Conservation (phyloP, 1,284 basidiomycete species). For the Puccinia novopanici region DNA sequence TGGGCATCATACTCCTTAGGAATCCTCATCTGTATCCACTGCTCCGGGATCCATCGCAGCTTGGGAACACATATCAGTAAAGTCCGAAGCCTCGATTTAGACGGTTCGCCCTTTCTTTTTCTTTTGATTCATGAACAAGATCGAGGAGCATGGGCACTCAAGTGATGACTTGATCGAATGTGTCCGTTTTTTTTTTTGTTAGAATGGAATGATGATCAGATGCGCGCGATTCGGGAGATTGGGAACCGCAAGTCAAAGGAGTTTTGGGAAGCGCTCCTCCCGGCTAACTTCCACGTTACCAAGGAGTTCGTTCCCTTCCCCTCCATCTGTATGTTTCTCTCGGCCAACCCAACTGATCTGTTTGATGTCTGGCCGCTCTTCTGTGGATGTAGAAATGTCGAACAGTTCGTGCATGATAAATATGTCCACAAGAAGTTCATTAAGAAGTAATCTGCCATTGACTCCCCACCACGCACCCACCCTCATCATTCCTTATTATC, state of each 20-base stretch:
- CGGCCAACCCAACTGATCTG: neutral
- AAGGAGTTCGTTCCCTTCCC: conserved; percentile 58
- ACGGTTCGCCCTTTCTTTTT: conserved; percentile 56
- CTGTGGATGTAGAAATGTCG: conserved; percentile 1
- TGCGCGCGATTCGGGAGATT: conserved; percentile 59
- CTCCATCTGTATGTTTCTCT: neutral
- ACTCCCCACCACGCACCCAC: no score
- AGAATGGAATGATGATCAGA: conserved; percentile 61
- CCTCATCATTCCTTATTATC: no score
- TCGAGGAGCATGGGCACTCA: neutral
- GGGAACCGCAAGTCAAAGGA: conserved; percentile 61
- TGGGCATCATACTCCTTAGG: conserved; percentile 61
- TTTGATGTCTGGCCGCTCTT: neutral
- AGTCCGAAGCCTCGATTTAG: conserved; percentile 63
- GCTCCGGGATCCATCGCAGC: conserved; percentile 63
- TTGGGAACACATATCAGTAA: conserved; percentile 64
- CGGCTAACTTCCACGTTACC: conserved; percentile 52
- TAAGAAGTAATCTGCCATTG: no score
- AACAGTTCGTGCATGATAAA: conserved; percentile 17
- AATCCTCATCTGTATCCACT: conserved; percentile 64
- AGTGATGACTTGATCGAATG: neutral
- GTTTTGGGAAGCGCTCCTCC: conserved; percentile 59
- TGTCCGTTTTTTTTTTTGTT: neutral
- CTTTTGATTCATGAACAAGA: no score
- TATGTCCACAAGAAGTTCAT: conserved; percentile 3